Conservation (phyloP, 257 asterid species). For the Anisodus acutangulus region DNA sequence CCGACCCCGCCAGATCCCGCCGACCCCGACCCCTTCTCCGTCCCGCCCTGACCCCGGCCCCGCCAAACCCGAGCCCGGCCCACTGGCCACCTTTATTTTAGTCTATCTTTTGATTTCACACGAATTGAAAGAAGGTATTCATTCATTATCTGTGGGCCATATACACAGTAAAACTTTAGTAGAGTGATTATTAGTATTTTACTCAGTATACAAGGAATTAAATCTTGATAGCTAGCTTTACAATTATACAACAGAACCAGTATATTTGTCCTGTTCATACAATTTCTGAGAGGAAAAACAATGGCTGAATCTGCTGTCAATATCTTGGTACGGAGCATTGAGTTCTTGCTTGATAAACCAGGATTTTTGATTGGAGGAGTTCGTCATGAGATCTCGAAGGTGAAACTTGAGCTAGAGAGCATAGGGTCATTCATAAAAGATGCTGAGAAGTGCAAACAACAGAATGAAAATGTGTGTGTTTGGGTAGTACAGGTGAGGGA, state of each 20-base stretch:
- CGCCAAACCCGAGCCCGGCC: no score
- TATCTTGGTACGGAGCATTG: constrained; percentile 19
- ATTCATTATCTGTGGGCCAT: no score
- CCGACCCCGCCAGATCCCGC: no score
- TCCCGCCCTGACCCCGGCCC: no score
- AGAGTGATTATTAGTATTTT: background rate
- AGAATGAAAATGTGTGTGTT: constrained; percentile 4
- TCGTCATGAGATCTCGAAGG: constrained; percentile 17
- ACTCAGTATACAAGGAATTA: background rate
- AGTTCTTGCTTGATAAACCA: background rate
- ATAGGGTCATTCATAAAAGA: constrained; percentile 32
- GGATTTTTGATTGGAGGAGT: constrained; percentile 29
- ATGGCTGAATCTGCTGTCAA: constrained; percentile 31
- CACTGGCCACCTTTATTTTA: no score
- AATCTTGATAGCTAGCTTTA: background rate
- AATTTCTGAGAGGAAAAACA: background rate
- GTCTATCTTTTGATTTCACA: no score
- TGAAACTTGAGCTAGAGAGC: constrained; percentile 34
- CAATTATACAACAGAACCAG: background rate
- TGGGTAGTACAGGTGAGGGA: constrained; percentile 34
- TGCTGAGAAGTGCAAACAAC: constrained; percentile 28
- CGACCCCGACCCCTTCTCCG: no score
- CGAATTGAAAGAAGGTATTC: no score
- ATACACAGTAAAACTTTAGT: background rate
- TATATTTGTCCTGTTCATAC: background rate